Evolutionary conservation across 805 yeast species (phyloP), one percentile per base, ranked within the genome.

Genomic region (Candida broadrunensis): DNA sequence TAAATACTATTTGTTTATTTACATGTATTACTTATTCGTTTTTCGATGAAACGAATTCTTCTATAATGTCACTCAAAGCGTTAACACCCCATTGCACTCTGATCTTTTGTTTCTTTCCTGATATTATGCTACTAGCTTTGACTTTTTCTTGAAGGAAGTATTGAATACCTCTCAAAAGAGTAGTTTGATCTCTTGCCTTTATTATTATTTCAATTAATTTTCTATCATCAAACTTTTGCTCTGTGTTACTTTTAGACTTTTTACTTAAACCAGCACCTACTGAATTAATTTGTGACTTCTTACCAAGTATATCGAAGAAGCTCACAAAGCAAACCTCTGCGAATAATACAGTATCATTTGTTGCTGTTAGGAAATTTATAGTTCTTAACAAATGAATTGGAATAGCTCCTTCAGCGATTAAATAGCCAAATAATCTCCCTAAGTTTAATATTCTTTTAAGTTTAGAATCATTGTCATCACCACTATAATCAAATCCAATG

Each of bases 401-500:
- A 45, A 91, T 66, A 0, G 83, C 73, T 1, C 85, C 87, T 51
- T 86, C 88, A 2, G 85, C 80, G 14, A 90, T 75, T 33, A 93
- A 56, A 37, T 67, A 70, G 0, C 96, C 98, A 53, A 78, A 93
- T 48, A 93, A 80, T 43, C 88, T 73, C 3, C 96, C 97, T 48
- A 83, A 68, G 49, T 87, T 88, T 34, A 85, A 72, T 17, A 82
- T 70, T 48, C 77, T 77, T 49, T 76, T 77, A 26, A 86, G 58
- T 49, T 78, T 76, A 6, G 70, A 52, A 33, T 78, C 83, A 24
- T 81, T 90, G 46, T 73, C 72, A 7, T 59, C 72, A n/a, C 61
- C 60, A 18, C 55, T 54, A 29, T 66, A 65, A 56, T 70, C 48
- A 48, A 59, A 61, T 4, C 61, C 68, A n/a, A 57, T 53, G 33